phyloP scores from a whole-genome alignment of 2,329 filamentous ascomycete species.

The Botrytis sinoallii region DNA sequence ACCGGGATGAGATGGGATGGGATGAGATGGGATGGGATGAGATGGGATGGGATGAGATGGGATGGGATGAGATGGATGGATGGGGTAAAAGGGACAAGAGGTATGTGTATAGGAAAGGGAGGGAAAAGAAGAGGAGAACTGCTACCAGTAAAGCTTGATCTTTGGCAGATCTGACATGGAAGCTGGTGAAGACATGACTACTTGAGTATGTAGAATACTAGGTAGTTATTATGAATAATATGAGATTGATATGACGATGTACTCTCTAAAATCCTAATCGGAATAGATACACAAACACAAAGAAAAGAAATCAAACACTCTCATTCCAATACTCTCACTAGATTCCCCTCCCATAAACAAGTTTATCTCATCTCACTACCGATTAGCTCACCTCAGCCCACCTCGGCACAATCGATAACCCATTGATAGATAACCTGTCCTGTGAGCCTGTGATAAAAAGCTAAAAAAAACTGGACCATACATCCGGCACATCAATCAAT shows the following conservation, averaged over 20 bases:
- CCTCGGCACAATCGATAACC: background rate
- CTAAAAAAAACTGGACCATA: background rate
- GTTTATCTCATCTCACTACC: background rate
- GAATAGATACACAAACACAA: background rate
- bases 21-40: conserved; percentile 2
- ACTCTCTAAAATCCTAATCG: background rate
- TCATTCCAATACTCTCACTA: background rate
- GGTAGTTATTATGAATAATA: background rate
- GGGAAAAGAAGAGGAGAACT: background rate
- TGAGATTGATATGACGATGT: background rate
- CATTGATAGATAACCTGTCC: background rate
- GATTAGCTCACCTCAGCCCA: background rate
- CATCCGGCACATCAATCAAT: background rate
- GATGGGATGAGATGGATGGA: background rate
- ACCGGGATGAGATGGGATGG: background rate
- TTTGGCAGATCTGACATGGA: conserved; percentile 40
- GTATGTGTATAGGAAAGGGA: background rate
- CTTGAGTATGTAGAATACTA: background rate
- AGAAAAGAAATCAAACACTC: background rate
- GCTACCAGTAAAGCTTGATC: conserved; percentile 55
- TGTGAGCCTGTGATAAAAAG: background rate
- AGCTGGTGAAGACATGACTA: conserved; percentile 10
- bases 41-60: background rate
- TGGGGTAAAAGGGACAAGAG: conserved; percentile 44
- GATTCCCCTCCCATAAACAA: background rate